phyloP scores from a whole-genome alignment of 83 land plant species.

The Picea mariana region DNA sequence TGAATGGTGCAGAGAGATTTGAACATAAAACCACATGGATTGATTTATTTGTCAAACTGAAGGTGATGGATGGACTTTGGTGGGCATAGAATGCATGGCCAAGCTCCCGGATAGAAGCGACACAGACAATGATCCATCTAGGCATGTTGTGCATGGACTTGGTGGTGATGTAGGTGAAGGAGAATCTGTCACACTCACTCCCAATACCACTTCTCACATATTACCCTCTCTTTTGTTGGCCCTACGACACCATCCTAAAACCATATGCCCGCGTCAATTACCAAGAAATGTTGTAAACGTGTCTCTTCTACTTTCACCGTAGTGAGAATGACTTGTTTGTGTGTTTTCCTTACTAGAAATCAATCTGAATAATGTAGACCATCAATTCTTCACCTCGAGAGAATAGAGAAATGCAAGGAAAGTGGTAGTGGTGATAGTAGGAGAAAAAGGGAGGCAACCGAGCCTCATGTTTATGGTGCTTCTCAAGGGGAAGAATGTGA shows the following conservation, averaged over 20 bases:
- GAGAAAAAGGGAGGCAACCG: slow-evolving; percentile 40
- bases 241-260: slow-evolving; percentile 75
- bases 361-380: slow-evolving; percentile 23
- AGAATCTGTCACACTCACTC: not conserved
- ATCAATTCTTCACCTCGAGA: slow-evolving; percentile 39
- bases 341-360: slow-evolving; percentile 48
- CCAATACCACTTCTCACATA: slow-evolving; percentile 70
- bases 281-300: slow-evolving; percentile 68
- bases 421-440: slow-evolving; percentile 45
- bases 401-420: not conserved
- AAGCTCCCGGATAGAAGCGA: slow-evolving; percentile 35
- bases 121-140: slow-evolving; percentile 62
- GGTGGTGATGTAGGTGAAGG: slow-evolving; percentile 23
- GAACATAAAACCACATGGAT: too few species aligned
- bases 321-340: slow-evolving; percentile 31
- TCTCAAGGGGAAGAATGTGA: slow-evolving; percentile 33
- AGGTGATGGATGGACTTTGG: slow-evolving; percentile 86
- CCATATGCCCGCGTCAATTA: slow-evolving; percentile 86
- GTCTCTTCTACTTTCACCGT: slow-evolving; percentile 76
- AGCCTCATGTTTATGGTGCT: slow-evolving; percentile 45
- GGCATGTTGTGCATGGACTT: slow-evolving; percentile 72
- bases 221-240: slow-evolving; percentile 70
- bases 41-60: slow-evolving; percentile 47
- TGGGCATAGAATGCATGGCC: slow-evolving; percentile 98
- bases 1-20: too few species aligned